Conservation (phyloP, 1,139 yeast species). For the Trichomonascaceae sp. region DNA sequence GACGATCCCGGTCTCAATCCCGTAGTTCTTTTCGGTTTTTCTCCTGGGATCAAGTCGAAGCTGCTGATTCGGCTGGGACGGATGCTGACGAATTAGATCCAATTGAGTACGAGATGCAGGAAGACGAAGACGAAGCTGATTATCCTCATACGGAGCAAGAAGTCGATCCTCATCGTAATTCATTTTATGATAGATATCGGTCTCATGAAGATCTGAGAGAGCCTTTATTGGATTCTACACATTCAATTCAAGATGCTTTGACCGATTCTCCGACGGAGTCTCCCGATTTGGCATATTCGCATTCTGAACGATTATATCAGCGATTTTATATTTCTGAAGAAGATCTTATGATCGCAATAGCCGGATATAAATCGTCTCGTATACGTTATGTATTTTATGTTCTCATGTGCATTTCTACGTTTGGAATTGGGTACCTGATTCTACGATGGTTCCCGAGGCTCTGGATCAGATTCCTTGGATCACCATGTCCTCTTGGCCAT, state of each 20-base stretch:
- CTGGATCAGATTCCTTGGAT: constrained; percentile 63
- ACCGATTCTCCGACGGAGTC: not conserved
- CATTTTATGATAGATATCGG: not conserved
- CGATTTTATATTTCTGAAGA: constrained; percentile 92
- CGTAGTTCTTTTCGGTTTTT: constrained; percentile 62
- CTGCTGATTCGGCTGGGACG: constrained; percentile 79
- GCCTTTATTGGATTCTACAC: constrained; percentile 4
- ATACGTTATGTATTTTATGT: constrained; percentile 46
- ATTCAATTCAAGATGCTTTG: not conserved
- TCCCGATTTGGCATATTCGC: constrained; percentile 5
- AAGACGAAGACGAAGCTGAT: constrained; percentile 16
- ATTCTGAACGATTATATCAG: constrained; percentile 38
- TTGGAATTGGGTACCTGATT: constrained; percentile 67
- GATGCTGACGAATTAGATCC: constrained; percentile 56
- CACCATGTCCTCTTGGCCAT: constrained; percentile 59
- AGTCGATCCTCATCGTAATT: constrained; percentile 3
- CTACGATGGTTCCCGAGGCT: constrained; percentile 83
- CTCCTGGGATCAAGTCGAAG: constrained; percentile 72
- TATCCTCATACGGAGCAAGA: constrained; percentile 10
- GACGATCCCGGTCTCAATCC: constrained; percentile 24
- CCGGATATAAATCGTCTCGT: constrained; percentile 65
- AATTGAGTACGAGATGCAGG: constrained; percentile 34
- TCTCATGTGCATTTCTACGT: constrained; percentile 49
- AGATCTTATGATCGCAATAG: constrained; percentile 87
- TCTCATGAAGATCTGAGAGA: constrained; percentile 5